These are phyloP conservation scores for Astrothelium subdiscretum DNA, from an alignment of 495 filamentous ascomycete species.

Conservation along the genomic window DNA sequence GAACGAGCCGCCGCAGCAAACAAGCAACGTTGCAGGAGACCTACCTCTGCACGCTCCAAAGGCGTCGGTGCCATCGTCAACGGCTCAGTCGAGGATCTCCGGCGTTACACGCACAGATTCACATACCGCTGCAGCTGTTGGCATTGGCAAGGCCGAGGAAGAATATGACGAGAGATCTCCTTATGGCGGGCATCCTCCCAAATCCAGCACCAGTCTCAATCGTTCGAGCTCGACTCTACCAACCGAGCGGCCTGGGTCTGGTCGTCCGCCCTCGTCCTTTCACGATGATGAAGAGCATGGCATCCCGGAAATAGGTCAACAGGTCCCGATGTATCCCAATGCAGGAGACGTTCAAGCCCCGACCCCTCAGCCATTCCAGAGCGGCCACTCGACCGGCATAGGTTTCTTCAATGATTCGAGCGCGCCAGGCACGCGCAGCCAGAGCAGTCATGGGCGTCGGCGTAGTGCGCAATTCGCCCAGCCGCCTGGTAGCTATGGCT, in stretches of 20 bases:
- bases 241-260: constrained; percentile 31
- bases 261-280: constrained; percentile 29
- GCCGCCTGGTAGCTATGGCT: constrained; percentile 71
- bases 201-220: constrained; percentile 31
- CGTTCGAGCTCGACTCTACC: constrained; percentile 44
- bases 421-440: constrained; percentile 14
- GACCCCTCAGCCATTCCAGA: constrained; percentile 59
- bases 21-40: constrained; percentile 65
- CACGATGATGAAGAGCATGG: constrained; percentile 59
- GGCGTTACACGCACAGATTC: constrained; percentile 84
- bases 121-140: constrained; percentile 65
- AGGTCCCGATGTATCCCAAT: constrained; percentile 88
- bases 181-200: constrained; percentile 31
- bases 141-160: constrained; percentile 56
- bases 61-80: constrained; percentile 65
- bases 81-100: constrained; percentile 68
- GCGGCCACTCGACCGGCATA: constrained; percentile 41
- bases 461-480: constrained; percentile 46
- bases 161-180: constrained; percentile 44
- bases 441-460: constrained; percentile 55
- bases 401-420: constrained; percentile 43
- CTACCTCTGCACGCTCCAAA: constrained; percentile 85
- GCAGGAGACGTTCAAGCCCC: constrained; percentile 96
- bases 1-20: constrained; percentile 45
- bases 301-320: constrained; percentile 78